Percentiles rank a stretch among this genome's conserved stretches.
phyloP scores from a whole-genome alignment of 2,329 filamentous ascomycete species.

The Ascochyta rabiei region DNA sequence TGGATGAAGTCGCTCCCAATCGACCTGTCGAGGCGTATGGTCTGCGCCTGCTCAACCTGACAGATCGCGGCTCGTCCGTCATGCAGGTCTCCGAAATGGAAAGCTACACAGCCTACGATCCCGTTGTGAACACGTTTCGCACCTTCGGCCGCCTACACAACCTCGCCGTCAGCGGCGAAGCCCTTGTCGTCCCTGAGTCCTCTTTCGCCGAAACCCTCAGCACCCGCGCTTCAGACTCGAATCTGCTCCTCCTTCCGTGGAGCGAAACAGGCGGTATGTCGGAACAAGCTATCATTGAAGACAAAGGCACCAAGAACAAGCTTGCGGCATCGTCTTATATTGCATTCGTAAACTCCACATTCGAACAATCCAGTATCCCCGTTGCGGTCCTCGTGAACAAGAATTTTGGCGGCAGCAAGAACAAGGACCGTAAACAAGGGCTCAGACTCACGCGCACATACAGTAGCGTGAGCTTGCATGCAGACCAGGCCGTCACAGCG shows the following conservation, averaged over 20 bases:
- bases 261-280: slow-evolving; percentile 78
- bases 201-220: slow-evolving; percentile 80
- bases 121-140: slow-evolving; percentile 88
- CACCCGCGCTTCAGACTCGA: slow-evolving; percentile 63
- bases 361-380: slow-evolving; percentile 69
- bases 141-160: slow-evolving; percentile 86
- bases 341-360: slow-evolving; percentile 72
- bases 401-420: slow-evolving; percentile 62
- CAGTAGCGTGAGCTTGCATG: slow-evolving; percentile 55
- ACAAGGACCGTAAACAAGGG: slow-evolving; percentile 37
- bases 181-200: slow-evolving; percentile 77
- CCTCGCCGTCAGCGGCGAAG: slow-evolving; percentile 79
- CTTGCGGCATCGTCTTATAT: slow-evolving; percentile 70
- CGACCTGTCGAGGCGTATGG: slow-evolving; percentile 76
- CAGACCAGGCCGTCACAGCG: slow-evolving; percentile 60
- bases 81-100: slow-evolving; percentile 90
- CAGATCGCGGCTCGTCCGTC: slow-evolving; percentile 90
- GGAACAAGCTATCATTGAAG: slow-evolving; percentile 62
- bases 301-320: slow-evolving; percentile 61
- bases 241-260: slow-evolving; percentile 86
- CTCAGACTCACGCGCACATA: slow-evolving; percentile 35
- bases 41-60: slow-evolving; percentile 83
- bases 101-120: slow-evolving; percentile 69
- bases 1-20: slow-evolving; percentile 32
- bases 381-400: slow-evolving; percentile 82